Evolutionary conservation across 176 grass and related monocot species (phyloP), one percentile per base, ranked within the genome.

Genomic region (Chloris gayana): DNA sequence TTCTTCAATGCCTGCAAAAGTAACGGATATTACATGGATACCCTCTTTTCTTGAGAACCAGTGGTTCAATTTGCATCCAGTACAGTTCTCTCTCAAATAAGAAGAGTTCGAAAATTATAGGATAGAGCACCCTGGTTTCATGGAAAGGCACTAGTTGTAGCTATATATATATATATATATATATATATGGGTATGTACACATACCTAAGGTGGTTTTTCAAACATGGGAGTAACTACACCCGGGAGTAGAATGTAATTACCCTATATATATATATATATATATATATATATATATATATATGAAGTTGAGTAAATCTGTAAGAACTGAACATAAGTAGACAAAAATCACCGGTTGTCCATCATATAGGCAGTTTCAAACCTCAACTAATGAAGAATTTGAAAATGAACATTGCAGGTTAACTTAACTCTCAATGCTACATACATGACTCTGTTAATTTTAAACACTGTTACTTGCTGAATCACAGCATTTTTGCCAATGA

Each of bases 1-100:
- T 46, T 77, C 73, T 78, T 92, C 77, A 37, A 67, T 45, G 79
- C 86, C 92, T 98, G 83, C 32, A 76, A 85, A 76, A 64, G 74
- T 61, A 82, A 32, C 45, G 10, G 18, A 70, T 35, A 73, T 21
- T 53, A 86, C 75, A 75, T 54, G 83, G 50, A 49, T 46, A 64
- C 53, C 3, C 35, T 24, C 21, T 79, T 72, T 14, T 15, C 51
- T 35, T 56, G 29, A 66, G 75, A 82, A 76, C n/a, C 29, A 76
- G 30, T 7, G 11, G 10, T 37, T 75, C 57, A 33, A 45, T 34
- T 31, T 44, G 74, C 9, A 64, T n/a, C 22, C 14, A 21, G 64
- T 24, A 79, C 37, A 85, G 51, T 7, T 81, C 39, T 31, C 24
- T 38, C 74, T 69, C 7, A 24, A 22, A 65, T 29, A 31, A n/a